Base-by-base conservation (phyloP, 495 filamentous ascomycete species). In the Penicillium canariense region DNA sequence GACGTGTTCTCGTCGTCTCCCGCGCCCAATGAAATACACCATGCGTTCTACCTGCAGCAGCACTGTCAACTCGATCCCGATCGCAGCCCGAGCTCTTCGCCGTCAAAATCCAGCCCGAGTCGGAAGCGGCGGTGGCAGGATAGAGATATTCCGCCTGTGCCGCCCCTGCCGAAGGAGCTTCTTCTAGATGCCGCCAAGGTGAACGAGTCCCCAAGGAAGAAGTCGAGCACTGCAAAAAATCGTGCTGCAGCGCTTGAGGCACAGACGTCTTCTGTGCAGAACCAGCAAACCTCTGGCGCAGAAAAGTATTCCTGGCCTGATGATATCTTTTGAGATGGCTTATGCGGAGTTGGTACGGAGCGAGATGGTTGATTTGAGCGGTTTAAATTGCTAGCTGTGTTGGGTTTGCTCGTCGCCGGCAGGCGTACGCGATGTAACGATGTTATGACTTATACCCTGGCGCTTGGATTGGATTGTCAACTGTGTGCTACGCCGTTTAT, bases 261-360 rank as follows among this genome's bases (percentile, higher is more conserved):
- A 10, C 54, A 54, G 18, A 20, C 51, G 18, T 15, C 28, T 28
- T 52, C 52, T 26, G 39, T 26, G 28, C 32, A 47, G 32, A 55
- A 36, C 36, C 35, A 31, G 6, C 48, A 50, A 28, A 34, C 25
- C 14, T 30, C 62, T 26, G 46, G 40, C 2, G 7, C 51, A 32
- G 54, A 74, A 54, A 58, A 70, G 17, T 80, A 71, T 31, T 60
- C 68, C 15, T 81, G 78, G 78, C 70, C 69, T 0, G 74, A 77
- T 35, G 77, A 79, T 59, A 68, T 79, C 11, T 80, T 80, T 48
- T 80, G 54, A 71, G 12, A 47, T 31, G 4, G 34, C 15, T 38
- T 34, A 2, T 5, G 11, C 2, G 32, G 18, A 38, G 15, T n/a
- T 4, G 34, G 9, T n/a, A 38, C n/a, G n/a, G 38, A 11, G 4